Base-by-base conservation (phyloP, 352 stramenopile genomes). In the Pythium guiyangense region DNA sequence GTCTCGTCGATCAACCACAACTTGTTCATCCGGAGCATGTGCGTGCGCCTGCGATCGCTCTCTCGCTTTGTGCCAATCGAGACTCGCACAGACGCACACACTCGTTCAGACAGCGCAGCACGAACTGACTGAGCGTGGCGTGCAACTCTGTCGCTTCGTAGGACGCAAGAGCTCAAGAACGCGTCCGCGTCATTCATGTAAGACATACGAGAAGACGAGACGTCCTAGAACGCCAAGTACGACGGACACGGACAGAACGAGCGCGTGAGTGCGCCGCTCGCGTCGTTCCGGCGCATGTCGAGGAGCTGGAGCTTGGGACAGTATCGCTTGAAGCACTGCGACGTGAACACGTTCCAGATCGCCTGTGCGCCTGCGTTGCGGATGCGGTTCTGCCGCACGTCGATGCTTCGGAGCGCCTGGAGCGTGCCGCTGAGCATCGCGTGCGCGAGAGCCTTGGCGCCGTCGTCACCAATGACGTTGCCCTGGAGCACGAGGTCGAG, bases 1-100 rank as follows among this genome's bases (percentile, higher is more conserved):
- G 67, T 84, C n/a, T 65, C 69, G 2, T 59, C 65, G 20, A 80
- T 91, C 52, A 85, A 78, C 54, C 64, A 74, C 29, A 78, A 49
- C 39, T 47, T 90, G 34, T 88, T 92, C 62, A 69, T 84, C 44
- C 77, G 81, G 26, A 92, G 79, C 64, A 62, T 92, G 78, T 89
- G 70, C 10, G 80, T 25, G 14, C 44, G 20, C n/a, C n/a, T n/a
- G n/a, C n/a, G n/a, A n/a, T 6, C n/a, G 12, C 47, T 26, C 12
- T 64, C 5, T 42, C n/a, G n/a, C n/a, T n/a, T n/a, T n/a, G n/a
- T n/a, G n/a, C n/a, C n/a, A n/a, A n/a, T n/a, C n/a, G n/a, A n/a
- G n/a, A n/a, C n/a, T n/a, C n/a, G n/a, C n/a, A n/a, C n/a, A n/a
- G n/a, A n/a, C 29, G 40, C 22, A 3, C 20, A 17, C 11, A 8